These are phyloP conservation scores for Fusarium secorum DNA, from an alignment of 2,329 filamentous ascomycete genomes.

Conservation along the genomic window DNA sequence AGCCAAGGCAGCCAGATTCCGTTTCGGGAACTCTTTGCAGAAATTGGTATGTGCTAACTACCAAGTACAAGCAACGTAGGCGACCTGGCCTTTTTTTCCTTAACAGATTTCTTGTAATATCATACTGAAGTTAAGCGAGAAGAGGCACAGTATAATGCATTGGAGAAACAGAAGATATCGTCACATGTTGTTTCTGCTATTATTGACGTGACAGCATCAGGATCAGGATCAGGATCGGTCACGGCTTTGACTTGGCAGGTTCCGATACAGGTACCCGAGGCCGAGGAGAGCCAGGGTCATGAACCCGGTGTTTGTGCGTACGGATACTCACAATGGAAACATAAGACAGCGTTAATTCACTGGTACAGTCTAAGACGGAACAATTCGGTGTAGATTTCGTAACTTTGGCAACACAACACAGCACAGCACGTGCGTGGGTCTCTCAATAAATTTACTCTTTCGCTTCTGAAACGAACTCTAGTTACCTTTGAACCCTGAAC, in stretches of 20 bases:
- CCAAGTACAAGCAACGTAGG: neutral
- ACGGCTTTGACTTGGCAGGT: neutral
- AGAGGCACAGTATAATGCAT: conserved; percentile 4
- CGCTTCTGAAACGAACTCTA: neutral
- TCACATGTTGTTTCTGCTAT: conserved; percentile 17
- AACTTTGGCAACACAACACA: neutral
- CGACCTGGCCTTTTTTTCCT: conserved; percentile 2
- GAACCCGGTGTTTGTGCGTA: neutral
- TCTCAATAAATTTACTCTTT: neutral
- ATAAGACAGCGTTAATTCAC: neutral
- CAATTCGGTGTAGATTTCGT: conserved; percentile 4
- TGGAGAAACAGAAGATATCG: neutral
- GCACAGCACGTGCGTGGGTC: conserved; percentile 2
- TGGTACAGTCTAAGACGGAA: neutral
- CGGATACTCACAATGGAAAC: neutral
- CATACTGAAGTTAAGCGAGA: conserved; percentile 7
- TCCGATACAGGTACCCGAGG: conserved; percentile 31
- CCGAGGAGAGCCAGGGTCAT: neutral
- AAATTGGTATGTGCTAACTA: conserved; percentile 5
- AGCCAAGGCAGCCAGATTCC: conserved; percentile 11
- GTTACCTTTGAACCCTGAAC: neutral
- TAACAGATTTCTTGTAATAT: neutral
- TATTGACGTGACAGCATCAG: conserved; percentile 9
- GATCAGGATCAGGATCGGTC: neutral
- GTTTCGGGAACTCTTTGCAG: conserved; percentile 16